Evolutionary conservation across 371 early-diverging fungal genomes (phyloP).

Genomic region (Smittium culicis): DNA sequence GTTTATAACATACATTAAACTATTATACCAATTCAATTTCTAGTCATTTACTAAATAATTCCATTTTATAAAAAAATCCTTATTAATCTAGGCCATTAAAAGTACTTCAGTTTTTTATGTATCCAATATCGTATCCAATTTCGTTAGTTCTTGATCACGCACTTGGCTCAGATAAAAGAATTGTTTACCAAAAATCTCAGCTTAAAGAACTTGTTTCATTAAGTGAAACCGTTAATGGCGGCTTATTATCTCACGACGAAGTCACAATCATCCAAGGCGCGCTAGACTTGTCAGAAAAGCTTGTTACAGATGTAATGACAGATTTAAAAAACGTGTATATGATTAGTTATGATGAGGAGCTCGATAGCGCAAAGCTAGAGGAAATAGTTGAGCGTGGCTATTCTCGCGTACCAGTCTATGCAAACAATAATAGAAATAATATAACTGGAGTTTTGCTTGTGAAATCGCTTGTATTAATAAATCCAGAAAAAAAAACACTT

Average conservation of each 20-base stretch:
- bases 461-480: no score
- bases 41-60: no score
- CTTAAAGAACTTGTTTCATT: slow-evolving; percentile 82
- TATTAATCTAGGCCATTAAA: slow-evolving; percentile 55
- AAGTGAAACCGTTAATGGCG: slow-evolving; percentile 64
- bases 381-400: slow-evolving; percentile 73
- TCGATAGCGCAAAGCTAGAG: slow-evolving; percentile 50
- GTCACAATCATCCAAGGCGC: slow-evolving; percentile 85
- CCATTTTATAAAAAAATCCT: no score
- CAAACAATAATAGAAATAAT: no score
- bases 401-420: slow-evolving; percentile 82
- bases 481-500: slow-evolving; percentile 66
- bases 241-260: slow-evolving; percentile 75
- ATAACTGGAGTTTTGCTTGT: no score
- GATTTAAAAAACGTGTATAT: slow-evolving; percentile 69
- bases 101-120: slow-evolving; percentile 44
- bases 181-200: slow-evolving; percentile 52
- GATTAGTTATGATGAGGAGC: slow-evolving; percentile 46
- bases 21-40: no score
- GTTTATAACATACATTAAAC: no score
- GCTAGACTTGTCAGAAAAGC: slow-evolving; percentile 73
- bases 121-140: slow-evolving; percentile 62
- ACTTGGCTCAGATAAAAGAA: slow-evolving; percentile 54
- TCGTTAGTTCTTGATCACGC: slow-evolving; percentile 55
- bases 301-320: slow-evolving; percentile 74